A percentile compares a stretch with the other conserved stretches of the same genome.
Evolutionary conservation across 176 grass and related monocot species (phyloP).

Genomic region (Miscanthus lutarioriparius): DNA sequence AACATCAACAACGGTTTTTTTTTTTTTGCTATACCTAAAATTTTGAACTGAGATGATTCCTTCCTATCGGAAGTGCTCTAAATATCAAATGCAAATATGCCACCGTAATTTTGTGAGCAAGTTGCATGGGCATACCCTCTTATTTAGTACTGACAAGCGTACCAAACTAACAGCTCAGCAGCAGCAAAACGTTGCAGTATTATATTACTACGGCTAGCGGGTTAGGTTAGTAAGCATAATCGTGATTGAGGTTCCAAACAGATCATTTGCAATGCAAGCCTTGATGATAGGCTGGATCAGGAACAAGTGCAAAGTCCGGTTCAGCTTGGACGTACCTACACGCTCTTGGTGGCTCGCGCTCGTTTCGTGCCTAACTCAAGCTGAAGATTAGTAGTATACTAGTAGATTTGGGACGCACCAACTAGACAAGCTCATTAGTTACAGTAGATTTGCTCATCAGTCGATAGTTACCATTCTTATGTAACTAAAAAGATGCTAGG

Average conservation of each 20-base stretch:
- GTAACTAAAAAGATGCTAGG: background rate
- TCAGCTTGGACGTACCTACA: background rate
- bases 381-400: no score
- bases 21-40: no score
- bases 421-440: background rate
- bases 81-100: background rate
- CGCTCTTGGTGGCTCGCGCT: background rate
- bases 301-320: background rate
- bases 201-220: slow-evolving; percentile 8
- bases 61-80: background rate
- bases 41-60: no score
- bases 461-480: background rate
- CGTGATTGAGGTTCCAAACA: background rate
- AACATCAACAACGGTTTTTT: no score
- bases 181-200: background rate
- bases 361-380: slow-evolving; percentile 10
- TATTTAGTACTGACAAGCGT: slow-evolving; percentile 15
- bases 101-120: background rate
- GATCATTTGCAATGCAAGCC: background rate
- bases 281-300: slow-evolving; percentile 24
- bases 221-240: background rate
- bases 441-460: background rate
- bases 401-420: no score
- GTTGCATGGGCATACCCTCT: background rate
- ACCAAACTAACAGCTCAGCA: slow-evolving; percentile 26